phyloP scores from a whole-genome alignment of 352 stramenopile species.

The Thalassiosira hispida region DNA sequence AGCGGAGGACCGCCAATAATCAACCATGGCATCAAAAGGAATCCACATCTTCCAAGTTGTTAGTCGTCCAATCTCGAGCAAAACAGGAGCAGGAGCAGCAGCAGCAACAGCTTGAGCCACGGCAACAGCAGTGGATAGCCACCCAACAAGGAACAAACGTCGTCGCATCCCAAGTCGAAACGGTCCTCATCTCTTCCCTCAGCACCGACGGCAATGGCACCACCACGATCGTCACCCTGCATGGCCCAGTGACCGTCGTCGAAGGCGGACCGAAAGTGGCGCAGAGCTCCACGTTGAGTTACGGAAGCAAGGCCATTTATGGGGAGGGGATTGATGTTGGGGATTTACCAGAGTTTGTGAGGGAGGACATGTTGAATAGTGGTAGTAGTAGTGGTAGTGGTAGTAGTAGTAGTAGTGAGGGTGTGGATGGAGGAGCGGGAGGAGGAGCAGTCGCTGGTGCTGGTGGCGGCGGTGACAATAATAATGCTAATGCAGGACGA shows the following conservation, averaged over 20 bases:
- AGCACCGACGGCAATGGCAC: conserved; percentile 36
- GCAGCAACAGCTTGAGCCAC: not conserved
- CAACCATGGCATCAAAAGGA: too few species aligned
- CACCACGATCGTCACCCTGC: conserved; percentile 29
- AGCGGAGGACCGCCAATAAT: too few species aligned
- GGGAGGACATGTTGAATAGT: not conserved
- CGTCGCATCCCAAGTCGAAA: not conserved
- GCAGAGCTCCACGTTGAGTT: conserved; percentile 15
- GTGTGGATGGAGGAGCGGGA: not conserved
- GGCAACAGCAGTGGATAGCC: conserved; percentile 12
- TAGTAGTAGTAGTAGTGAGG: not conserved
- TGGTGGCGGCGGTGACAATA: too few species aligned
- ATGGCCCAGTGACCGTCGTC: conserved; percentile 20
- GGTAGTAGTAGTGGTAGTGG: not conserved
- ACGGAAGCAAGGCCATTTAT: conserved; percentile 31
- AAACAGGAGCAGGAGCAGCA: not conserved
- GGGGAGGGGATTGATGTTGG: not conserved
- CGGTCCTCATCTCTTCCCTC: conserved; percentile 23
- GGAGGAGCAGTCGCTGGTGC: not conserved
- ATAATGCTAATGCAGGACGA: too few species aligned
- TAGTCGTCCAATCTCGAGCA: not conserved
- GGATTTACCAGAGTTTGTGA: not conserved
- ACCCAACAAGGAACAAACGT: conserved; percentile 22
- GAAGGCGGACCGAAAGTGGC: conserved; percentile 11
- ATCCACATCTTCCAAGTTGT: too few species aligned